Conservation (phyloP, 1,284 basidiomycete species). For the Boletus sp. region DNA sequence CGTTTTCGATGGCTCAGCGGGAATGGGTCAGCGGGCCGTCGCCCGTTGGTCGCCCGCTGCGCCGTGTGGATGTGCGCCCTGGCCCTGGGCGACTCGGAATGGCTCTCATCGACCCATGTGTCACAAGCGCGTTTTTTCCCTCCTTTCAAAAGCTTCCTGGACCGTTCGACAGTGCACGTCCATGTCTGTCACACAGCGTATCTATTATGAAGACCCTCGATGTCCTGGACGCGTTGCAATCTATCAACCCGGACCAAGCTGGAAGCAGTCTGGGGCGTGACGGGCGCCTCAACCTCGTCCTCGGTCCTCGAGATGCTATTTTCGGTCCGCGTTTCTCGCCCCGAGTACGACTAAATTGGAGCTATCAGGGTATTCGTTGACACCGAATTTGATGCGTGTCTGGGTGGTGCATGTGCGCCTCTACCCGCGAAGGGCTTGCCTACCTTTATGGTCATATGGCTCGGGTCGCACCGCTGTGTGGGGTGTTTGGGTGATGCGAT, state of each 20-base stretch:
- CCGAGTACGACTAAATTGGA: background rate
- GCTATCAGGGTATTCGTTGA: background rate
- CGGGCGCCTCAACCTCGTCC: background rate
- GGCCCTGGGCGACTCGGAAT: background rate
- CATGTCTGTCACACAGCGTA: no score
- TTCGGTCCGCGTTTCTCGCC: slow-evolving; percentile 6
- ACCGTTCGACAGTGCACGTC: no score
- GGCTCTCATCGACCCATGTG: no score
- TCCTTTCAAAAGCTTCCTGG: no score
- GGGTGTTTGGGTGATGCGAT: background rate
- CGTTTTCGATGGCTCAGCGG: background rate
- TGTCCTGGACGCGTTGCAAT: background rate
- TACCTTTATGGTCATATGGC: background rate
- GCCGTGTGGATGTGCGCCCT: no score
- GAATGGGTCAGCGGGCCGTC: no score
- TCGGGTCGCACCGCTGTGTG: background rate
- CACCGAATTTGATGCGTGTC: no score
- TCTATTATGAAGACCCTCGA: no score
- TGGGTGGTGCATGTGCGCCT: background rate
- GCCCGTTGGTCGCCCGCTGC: no score
- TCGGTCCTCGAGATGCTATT: background rate
- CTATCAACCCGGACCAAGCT: background rate
- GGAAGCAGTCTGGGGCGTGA: background rate
- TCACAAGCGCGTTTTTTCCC: no score
- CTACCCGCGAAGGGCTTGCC: slow-evolving; percentile 6